Evolutionary conservation across 306 rosid genomes (phyloP).

Genomic region (Sicyos baderoa): DNA sequence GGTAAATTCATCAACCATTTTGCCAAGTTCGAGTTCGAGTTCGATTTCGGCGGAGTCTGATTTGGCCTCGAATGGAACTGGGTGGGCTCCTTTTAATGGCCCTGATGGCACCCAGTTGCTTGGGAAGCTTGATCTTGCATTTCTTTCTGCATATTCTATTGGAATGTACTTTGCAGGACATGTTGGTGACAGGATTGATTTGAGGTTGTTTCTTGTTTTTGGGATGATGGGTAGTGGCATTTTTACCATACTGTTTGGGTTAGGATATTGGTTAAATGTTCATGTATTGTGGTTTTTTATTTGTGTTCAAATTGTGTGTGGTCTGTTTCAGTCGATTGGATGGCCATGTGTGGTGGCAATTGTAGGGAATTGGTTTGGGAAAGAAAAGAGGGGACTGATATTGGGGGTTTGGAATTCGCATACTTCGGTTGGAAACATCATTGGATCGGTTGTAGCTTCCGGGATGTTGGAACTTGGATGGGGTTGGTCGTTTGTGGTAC

Average conservation of each 20-base stretch:
- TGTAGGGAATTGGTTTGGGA: constrained; percentile 83
- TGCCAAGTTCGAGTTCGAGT: no score
- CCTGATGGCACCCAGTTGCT: constrained; percentile 58
- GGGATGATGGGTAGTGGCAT: constrained; percentile 89
- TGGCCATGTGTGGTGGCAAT: constrained; percentile 98
- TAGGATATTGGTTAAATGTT: constrained; percentile 76
- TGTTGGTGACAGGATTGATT: constrained; percentile 67
- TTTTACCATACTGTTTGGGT: constrained; percentile 57
- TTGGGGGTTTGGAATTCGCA: constrained; percentile 92
- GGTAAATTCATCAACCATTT: constrained; percentile 34
- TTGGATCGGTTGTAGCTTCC: constrained; percentile 70
- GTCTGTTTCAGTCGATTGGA: constrained; percentile 87
- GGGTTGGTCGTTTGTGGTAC: constrained; percentile 96
- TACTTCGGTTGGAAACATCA: constrained; percentile 79
- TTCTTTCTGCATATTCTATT: constrained; percentile 59
- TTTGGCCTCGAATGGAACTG: constrained; percentile 31
- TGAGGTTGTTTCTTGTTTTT: constrained; percentile 72
- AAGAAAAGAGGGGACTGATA: constrained; percentile 74
- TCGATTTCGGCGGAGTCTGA: background rate
- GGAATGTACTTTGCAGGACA: constrained; percentile 91
- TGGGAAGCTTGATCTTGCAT: constrained; percentile 82
- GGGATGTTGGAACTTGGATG: constrained; percentile 76
- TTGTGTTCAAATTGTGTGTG: constrained; percentile 68
- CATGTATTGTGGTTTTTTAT: constrained; percentile 62
- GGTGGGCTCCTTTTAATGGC: constrained; percentile 83